phyloP scores from a whole-genome alignment of 2,329 filamentous ascomycete species.

The Nannizziopsis barbatae region DNA sequence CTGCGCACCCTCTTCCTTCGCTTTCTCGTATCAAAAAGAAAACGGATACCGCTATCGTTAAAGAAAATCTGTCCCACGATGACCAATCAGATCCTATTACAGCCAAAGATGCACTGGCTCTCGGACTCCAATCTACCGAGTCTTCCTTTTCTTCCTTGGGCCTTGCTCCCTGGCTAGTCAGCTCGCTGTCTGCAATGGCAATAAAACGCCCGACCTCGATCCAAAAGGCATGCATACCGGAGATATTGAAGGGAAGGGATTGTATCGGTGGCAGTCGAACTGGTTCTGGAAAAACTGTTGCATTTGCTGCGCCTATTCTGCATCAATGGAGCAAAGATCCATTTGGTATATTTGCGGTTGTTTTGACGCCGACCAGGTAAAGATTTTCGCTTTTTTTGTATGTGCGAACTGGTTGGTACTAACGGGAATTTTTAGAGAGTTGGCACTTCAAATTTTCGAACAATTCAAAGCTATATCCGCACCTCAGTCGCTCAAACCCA shows the following conservation, averaged over 20 bases:
- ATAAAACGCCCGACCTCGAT: slow-evolving; percentile 86
- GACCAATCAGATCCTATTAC: slow-evolving; percentile 26
- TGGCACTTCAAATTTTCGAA: slow-evolving; percentile 92
- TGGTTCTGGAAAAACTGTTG: slow-evolving; percentile 93
- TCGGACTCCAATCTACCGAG: slow-evolving; percentile 35
- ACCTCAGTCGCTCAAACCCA: slow-evolving; percentile 72
- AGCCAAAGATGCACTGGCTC: slow-evolving; percentile 30
- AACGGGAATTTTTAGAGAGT: slow-evolving; percentile 46
- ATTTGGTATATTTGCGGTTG: slow-evolving; percentile 75
- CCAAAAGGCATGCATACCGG: slow-evolving; percentile 83
- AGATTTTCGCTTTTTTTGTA: slow-evolving; percentile 14
- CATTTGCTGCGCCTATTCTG: slow-evolving; percentile 87
- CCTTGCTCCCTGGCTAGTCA: slow-evolving; percentile 77
- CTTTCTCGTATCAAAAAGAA: slow-evolving; percentile 36
- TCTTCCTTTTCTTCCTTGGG: slow-evolving; percentile 56
- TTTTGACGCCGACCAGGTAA: slow-evolving; percentile 76
- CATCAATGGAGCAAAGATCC: slow-evolving; percentile 91
- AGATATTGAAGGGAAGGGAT: slow-evolving; percentile 80
- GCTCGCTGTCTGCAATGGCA: slow-evolving; percentile 63
- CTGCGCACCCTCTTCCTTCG: slow-evolving; percentile 22
- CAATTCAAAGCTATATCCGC: slow-evolving; percentile 89
- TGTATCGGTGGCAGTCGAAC: slow-evolving; percentile 92
- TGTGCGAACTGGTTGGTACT: not conserved
- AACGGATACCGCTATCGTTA: slow-evolving; percentile 11
- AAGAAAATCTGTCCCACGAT: slow-evolving; percentile 14